These are phyloP conservation scores for Trichoderma harzianum DNA, from an alignment of 2,329 filamentous ascomycete species.

Conservation along the genomic window DNA sequence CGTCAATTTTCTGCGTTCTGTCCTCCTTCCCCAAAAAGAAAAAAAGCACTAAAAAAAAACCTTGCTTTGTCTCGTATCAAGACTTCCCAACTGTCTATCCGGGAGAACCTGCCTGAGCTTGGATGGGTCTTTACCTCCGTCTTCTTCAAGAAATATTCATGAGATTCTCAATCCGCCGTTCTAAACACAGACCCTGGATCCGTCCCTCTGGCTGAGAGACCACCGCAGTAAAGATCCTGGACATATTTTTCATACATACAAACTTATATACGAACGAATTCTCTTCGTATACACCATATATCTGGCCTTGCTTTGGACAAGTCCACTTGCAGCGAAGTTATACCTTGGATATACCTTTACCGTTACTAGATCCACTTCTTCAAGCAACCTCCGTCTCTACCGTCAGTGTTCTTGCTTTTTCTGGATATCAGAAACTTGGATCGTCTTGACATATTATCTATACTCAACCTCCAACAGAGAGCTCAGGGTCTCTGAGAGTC, in stretches of 20 bases:
- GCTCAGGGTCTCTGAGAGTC: too few species aligned
- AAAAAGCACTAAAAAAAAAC: background rate
- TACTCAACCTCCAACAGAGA: background rate
- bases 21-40: background rate
- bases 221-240: background rate
- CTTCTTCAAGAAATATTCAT: background rate
- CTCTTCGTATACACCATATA: background rate
- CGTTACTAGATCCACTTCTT: background rate
- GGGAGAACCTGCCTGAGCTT: background rate
- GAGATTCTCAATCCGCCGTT: background rate
- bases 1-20: background rate
- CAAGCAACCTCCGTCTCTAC: background rate
- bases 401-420: background rate
- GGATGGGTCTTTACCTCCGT: background rate
- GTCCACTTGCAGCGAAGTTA: background rate
- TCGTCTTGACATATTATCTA: background rate
- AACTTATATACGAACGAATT: background rate
- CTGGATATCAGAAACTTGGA: background rate
- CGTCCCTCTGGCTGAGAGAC: background rate
- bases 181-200: background rate
- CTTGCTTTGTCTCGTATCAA: background rate
- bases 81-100: background rate
- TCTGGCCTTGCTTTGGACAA: background rate
- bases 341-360: background rate
- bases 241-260: background rate